Conservation (phyloP, 257 asterid species). For the Salvia splendens region DNA sequence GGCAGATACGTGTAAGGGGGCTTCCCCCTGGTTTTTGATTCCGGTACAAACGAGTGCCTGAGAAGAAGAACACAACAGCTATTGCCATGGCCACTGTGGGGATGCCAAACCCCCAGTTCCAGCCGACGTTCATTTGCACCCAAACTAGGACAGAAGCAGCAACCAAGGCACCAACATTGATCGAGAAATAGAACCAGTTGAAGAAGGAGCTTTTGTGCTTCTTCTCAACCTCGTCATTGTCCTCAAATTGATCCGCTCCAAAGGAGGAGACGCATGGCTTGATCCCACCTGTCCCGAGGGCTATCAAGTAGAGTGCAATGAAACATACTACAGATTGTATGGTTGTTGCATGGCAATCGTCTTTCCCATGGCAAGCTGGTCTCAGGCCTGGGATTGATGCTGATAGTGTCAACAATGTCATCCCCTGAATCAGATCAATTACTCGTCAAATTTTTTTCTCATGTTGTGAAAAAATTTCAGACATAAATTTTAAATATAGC, state of each 20-base stretch:
- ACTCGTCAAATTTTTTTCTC: constrained; percentile 9
- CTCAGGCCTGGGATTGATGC: constrained; percentile 36
- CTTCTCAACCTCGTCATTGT: constrained; percentile 33
- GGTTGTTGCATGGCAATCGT: constrained; percentile 48
- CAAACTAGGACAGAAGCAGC: constrained; percentile 37
- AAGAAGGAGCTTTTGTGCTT: constrained; percentile 56
- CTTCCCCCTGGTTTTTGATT: constrained; percentile 77
- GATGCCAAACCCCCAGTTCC: constrained; percentile 39
- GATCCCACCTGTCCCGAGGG: constrained; percentile 82
- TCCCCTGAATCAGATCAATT: constrained; percentile 28
- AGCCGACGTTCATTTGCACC: constrained; percentile 36
- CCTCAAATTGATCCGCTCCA: constrained; percentile 41
- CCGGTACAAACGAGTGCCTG: constrained; percentile 65
- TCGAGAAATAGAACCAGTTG: constrained; percentile 69
- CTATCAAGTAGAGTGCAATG: constrained; percentile 63
- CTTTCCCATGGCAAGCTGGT: constrained; percentile 40
- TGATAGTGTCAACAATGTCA: constrained; percentile 38
- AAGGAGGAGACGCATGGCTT: constrained; percentile 51
- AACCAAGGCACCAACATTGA: constrained; percentile 37
- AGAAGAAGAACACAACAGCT: constrained; percentile 58
- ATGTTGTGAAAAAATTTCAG: background rate
- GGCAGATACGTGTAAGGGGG: constrained; percentile 62
- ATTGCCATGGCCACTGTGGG: constrained; percentile 38
- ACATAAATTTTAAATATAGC: background rate
- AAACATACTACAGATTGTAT: constrained; percentile 49